Evolutionary conservation across 2,329 filamentous ascomycete species (phyloP), one percentile per base, ranked within the genome.

Genomic region (Exophiala aquamarina): DNA sequence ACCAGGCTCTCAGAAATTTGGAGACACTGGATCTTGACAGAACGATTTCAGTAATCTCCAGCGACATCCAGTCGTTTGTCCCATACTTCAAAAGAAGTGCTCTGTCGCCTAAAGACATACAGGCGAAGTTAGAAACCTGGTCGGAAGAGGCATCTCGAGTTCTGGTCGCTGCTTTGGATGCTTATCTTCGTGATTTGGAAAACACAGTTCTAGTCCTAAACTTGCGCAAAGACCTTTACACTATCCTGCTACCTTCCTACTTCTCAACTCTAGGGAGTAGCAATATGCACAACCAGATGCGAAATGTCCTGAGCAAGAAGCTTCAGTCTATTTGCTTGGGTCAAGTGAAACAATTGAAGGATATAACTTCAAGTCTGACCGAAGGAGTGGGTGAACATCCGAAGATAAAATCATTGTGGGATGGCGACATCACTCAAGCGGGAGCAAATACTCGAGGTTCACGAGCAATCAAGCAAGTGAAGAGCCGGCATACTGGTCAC

Each of bases 81-180:
- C 91, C 91, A 0, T 95, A 89, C 70, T 87, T 94, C 28, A 83
- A 87, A 21, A 84, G 94, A n/a, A 26, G 91, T 56, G 87, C 93
- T 56, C 66, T 88, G 3, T 78, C 83, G 18, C 80, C 77, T 15
- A 68, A 72, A 18, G 77, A 82, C 50, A 79, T 81, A 1, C 75
- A 77, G 33, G 77, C 81, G 2, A 81, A 81, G 65, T 74, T 89
- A 11, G 75, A 75, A 17, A 64, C 63, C 20, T 91, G 87, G 86
- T 81, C 82, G 0, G 74, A 74, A 41, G 74, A 76, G 41, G 82
- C 82, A 1, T 78, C 81, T 14, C 70, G 78, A 35, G 73, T 77
- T 6, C 70, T 89, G 44, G 63, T 87, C 2, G 66, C 76, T n/a
- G 84, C 84, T 1, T 71, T 89, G 20, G 73, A 76, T 40, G 75